Evolutionary conservation across 768 basidiomycete genomes (phyloP).

Genomic region (Galerina sulciceps): DNA sequence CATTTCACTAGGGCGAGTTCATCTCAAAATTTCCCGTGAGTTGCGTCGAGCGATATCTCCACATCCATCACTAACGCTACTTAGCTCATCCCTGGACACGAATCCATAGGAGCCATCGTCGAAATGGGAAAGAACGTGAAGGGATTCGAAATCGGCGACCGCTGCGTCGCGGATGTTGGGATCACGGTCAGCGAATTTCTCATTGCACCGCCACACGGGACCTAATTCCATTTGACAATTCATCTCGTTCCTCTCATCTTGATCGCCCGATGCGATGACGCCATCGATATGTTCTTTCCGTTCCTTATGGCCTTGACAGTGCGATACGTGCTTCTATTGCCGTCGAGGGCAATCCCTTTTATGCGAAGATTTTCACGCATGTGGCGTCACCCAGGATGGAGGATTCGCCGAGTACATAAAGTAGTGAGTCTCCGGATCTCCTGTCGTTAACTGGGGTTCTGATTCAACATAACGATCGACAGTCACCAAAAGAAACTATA

Average conservation of each 20-base stretch:
- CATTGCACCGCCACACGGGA: constrained; percentile 10
- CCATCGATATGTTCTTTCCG: constrained; percentile 3
- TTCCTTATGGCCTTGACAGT: constrained; percentile 43
- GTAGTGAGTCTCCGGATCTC: constrained; percentile 55
- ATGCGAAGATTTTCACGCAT: constrained; percentile 84
- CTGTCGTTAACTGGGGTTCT: not conserved
- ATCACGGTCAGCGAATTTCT: constrained; percentile 56
- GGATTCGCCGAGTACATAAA: constrained; percentile 91
- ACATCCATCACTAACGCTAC: constrained; percentile 41
- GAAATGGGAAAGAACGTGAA: constrained; percentile 81
- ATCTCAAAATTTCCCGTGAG: constrained; percentile 64
- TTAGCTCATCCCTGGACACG: constrained; percentile 44
- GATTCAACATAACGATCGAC: not conserved
- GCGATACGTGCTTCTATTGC: constrained; percentile 87
- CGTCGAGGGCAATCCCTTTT: constrained; percentile 80
- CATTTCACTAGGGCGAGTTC: constrained; percentile 63
- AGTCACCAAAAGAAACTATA: constrained; percentile 73
- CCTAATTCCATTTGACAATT: constrained; percentile 1
- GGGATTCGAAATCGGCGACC: constrained; percentile 77
- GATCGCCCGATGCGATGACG: constrained; percentile 7
- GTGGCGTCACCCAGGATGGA: constrained; percentile 81
- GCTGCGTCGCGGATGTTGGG: constrained; percentile 80
- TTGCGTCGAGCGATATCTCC: constrained; percentile 29
- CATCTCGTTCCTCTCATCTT: constrained; percentile 1
- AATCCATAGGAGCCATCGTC: constrained; percentile 69